Evolutionary conservation across 129 eudicot species (phyloP).

Genomic region (Artemisia annua): DNA sequence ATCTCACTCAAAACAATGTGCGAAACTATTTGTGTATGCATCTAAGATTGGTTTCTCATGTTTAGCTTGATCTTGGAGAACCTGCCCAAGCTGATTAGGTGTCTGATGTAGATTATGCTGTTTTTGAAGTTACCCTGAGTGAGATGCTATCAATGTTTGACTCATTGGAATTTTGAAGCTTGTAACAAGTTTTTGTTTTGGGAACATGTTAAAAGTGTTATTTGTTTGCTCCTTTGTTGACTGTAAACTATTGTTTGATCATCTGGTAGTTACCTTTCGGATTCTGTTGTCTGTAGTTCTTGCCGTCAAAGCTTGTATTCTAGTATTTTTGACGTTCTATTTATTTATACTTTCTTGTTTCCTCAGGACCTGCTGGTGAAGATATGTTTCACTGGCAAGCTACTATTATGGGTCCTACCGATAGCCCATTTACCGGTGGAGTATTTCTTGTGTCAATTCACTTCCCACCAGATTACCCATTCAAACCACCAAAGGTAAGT

Average conservation of each 20-base stretch:
- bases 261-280: not conserved
- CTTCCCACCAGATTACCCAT: conserved; percentile 86
- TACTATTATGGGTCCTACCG: conserved; percentile 80
- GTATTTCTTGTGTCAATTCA: conserved; percentile 70
- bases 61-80: no score
- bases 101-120: no score
- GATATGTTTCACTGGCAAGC: conserved; percentile 96
- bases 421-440: conserved; percentile 80
- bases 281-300: not conserved
- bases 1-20: no score
- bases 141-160: no score
- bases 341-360: not conserved
- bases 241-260: not conserved
- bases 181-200: no score
- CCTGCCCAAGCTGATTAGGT: no score
- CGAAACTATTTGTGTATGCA: not conserved
- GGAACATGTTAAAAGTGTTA: not conserved
- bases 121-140: no score
- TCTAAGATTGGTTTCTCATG: not conserved
- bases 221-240: not conserved
- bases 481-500: conserved; percentile 80
- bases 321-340: conserved; percentile 1
- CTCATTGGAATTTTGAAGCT: no score
- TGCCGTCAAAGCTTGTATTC: not conserved
- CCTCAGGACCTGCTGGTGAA: conserved; percentile 74